These are phyloP conservation scores for Trichoderma sp. DNA, from an alignment of 2,329 filamentous ascomycete genomes.

Conservation along the genomic window DNA sequence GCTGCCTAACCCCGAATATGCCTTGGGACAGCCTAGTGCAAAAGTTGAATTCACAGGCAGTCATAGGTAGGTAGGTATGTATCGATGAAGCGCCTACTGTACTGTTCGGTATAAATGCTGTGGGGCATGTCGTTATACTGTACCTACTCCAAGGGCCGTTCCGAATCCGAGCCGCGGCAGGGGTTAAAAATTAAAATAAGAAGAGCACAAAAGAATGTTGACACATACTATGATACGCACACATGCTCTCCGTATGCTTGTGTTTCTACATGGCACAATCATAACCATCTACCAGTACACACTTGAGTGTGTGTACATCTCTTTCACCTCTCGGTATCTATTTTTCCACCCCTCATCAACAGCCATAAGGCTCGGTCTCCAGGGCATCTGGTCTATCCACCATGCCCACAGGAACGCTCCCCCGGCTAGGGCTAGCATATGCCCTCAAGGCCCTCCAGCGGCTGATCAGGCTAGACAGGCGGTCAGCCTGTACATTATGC, in stretches of 20 bases:
- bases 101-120: no score
- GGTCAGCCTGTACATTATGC: neutral
- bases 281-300: neutral
- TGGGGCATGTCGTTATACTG: no score
- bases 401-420: neutral
- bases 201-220: neutral
- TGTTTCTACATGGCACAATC: neutral
- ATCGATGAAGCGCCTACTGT: no score
- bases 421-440: neutral
- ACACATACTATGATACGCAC: neutral
- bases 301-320: neutral
- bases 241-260: no score
- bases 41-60: neutral
- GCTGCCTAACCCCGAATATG: neutral
- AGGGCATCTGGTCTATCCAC: neutral
- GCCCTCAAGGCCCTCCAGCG: neutral
- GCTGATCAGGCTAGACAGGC: constrained; percentile 4
- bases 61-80: no score
- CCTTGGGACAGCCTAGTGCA: neutral
- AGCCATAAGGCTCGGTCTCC: neutral
- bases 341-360: neutral
- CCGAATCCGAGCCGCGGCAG: neutral
- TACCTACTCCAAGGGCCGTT: neutral
- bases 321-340: neutral
- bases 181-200: neutral